Evolutionary conservation across 371 early-diverging fungal genomes (phyloP).

Genomic region (Mucor velutinosus): DNA sequence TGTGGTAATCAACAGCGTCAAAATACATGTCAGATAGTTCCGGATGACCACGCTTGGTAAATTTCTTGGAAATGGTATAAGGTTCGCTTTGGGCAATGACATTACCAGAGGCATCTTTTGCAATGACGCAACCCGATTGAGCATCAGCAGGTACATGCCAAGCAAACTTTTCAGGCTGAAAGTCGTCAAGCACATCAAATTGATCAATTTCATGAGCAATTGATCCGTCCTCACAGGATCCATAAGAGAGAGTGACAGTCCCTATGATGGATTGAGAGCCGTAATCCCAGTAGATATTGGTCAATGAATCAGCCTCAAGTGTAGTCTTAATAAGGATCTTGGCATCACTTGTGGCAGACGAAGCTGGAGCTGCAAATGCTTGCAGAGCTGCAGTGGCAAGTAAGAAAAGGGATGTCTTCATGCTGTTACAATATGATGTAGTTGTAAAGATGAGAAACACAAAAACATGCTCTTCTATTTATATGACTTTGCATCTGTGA

Average conservation of each 20-base stretch:
- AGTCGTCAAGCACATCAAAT: constrained; percentile 4
- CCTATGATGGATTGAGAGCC: constrained; percentile 15
- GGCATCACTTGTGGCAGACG: background rate
- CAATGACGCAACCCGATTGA: constrained; percentile 21
- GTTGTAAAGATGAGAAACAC: background rate
- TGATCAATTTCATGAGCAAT: constrained; percentile 20
- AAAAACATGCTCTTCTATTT: background rate
- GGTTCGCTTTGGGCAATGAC: constrained; percentile 25
- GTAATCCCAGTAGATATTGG: constrained; percentile 31
- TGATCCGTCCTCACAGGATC: constrained; percentile 15
- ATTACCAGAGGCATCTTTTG: constrained; percentile 18
- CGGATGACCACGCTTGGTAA: constrained; percentile 33
- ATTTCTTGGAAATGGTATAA: constrained; percentile 4
- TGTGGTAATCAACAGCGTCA: constrained; percentile 33
- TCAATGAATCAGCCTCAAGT: constrained; percentile 23
- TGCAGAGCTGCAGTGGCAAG: constrained; percentile 33
- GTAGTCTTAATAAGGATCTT: constrained; percentile 10
- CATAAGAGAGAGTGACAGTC: constrained; percentile 15
- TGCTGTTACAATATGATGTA: background rate
- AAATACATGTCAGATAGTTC: constrained; percentile 35
- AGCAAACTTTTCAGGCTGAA: constrained; percentile 26
- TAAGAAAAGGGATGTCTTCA: constrained; percentile 23
- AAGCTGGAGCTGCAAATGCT: constrained; percentile 23
- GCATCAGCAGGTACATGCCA: constrained; percentile 31
- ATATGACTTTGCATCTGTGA: background rate